These are phyloP conservation scores for Hygrocybe punicea DNA, from an alignment of 768 basidiomycete species.

Conservation along the genomic window DNA sequence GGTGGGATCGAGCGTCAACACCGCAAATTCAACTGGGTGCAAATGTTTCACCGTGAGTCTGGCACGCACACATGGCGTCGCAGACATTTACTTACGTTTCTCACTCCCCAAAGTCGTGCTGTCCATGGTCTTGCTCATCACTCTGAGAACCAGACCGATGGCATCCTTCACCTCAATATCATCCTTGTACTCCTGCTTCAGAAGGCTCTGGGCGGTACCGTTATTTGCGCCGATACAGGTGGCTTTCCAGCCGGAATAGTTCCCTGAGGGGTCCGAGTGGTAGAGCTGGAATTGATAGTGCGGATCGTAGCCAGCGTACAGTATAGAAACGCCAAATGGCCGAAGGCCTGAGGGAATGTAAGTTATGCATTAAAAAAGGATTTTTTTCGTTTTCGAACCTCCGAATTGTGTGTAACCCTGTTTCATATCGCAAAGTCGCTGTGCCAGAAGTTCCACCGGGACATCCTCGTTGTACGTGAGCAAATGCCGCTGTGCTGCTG, in stretches of 20 bases:
- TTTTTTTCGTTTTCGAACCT: conserved; percentile 51
- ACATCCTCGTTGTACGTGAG: conserved; percentile 95
- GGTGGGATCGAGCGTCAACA: conserved; percentile 76
- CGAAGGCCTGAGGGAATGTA: conserved; percentile 68
- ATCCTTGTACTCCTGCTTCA: conserved; percentile 99
- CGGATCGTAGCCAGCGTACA: conserved; percentile 96
- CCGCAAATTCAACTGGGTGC: conserved; percentile 87
- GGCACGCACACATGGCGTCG: conserved; percentile 1
- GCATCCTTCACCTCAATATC: conserved; percentile 89
- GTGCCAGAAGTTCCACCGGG: conserved; percentile 92
- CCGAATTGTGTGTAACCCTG: conserved; percentile 98
- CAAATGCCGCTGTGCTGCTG: conserved; percentile 86
- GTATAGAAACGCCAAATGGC: conserved; percentile 94
- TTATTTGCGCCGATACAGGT: conserved; percentile 99
- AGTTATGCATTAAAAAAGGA: neutral
- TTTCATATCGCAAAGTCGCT: conserved; percentile 93
- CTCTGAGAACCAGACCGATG: conserved; percentile 83
- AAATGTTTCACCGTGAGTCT: neutral
- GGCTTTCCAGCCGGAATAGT: conserved; percentile 98
- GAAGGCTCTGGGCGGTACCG: conserved; percentile 87
- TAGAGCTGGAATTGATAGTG: conserved; percentile 97
- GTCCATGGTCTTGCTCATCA: conserved; percentile 99
- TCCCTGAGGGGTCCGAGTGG: conserved; percentile 97
- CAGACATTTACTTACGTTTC: conserved; percentile 80
- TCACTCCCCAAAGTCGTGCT: conserved; percentile 94